Percentiles rank a stretch among this genome's conserved stretches.
These are phyloP conservation scores for Prosopis cineraria DNA, from an alignment of 306 rosid genomes.

Conservation along the genomic window DNA sequence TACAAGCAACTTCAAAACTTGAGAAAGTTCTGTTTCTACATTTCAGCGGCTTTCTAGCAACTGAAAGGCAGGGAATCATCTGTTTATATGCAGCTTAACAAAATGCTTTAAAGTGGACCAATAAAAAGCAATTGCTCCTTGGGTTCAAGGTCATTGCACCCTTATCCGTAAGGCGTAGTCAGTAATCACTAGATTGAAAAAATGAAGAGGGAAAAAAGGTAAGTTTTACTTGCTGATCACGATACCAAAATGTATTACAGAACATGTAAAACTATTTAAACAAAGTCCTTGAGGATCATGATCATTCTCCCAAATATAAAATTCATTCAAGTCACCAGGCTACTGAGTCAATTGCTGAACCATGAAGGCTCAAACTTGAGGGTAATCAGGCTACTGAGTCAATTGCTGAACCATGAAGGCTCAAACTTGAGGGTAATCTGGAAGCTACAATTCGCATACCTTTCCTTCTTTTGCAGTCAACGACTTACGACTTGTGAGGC, in stretches of 20 bases:
- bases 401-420: neutral
- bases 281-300: neutral
- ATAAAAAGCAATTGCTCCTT: neutral
- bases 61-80: neutral
- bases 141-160: too few species aligned
- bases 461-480: conserved; percentile 1
- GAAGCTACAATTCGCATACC: neutral
- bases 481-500: conserved; percentile 2
- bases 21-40: neutral
- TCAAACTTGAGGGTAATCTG: neutral
- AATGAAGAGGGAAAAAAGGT: neutral
- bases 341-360: conserved; percentile 24
- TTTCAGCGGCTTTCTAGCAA: neutral
- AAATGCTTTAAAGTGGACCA: neutral
- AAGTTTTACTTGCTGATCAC: neutral
- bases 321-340: neutral
- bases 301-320: neutral
- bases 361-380: neutral
- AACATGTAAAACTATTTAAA: neutral
- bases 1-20: neutral
- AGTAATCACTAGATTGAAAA: neutral
- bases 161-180: neutral
- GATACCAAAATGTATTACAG: neutral
- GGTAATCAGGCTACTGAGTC: conserved; percentile 8
- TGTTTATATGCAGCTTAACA: neutral